Conservation (phyloP, 1,284 basidiomycete genomes). For the Tilletia setariae region DNA sequence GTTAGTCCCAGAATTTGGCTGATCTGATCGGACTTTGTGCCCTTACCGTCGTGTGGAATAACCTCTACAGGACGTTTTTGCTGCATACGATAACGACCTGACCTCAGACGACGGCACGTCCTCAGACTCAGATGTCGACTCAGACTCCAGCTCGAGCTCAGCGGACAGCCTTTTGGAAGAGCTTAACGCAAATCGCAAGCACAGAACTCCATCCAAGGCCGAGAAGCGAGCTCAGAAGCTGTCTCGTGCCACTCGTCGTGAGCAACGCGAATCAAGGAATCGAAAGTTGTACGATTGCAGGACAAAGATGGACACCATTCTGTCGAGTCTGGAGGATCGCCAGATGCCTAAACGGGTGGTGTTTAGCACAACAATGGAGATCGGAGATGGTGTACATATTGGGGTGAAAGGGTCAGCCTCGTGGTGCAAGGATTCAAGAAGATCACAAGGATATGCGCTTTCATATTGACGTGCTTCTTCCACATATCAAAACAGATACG, state of each 20-base stretch:
- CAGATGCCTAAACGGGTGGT: constrained; percentile 83
- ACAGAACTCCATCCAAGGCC: constrained; percentile 19
- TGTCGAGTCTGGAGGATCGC: constrained; percentile 47
- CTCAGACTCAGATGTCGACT: constrained; percentile 26
- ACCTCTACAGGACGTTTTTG: constrained; percentile 40
- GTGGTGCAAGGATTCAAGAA: neutral
- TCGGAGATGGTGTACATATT: constrained; percentile 64
- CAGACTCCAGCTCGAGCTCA: neutral
- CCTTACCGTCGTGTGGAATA: neutral
- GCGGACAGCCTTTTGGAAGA: neutral
- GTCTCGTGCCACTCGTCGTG: neutral
- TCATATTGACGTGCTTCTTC: neutral
- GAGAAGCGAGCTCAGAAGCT: neutral
- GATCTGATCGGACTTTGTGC: too few relatives aligned
- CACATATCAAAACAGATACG: neutral
- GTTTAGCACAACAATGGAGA: constrained; percentile 76
- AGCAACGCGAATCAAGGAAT: constrained; percentile 1
- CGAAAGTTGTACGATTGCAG: constrained; percentile 7
- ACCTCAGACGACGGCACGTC: constrained; percentile 24
- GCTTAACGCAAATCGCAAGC: neutral
- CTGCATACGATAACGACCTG: constrained; percentile 39
- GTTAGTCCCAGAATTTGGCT: constrained; percentile 59
- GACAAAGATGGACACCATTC: constrained; percentile 45
- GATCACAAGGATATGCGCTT: neutral
- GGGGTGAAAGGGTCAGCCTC: constrained; percentile 77